These are phyloP conservation scores for Fusarium sp. DNA, from an alignment of 2,329 filamentous ascomycete species.

Conservation along the genomic window DNA sequence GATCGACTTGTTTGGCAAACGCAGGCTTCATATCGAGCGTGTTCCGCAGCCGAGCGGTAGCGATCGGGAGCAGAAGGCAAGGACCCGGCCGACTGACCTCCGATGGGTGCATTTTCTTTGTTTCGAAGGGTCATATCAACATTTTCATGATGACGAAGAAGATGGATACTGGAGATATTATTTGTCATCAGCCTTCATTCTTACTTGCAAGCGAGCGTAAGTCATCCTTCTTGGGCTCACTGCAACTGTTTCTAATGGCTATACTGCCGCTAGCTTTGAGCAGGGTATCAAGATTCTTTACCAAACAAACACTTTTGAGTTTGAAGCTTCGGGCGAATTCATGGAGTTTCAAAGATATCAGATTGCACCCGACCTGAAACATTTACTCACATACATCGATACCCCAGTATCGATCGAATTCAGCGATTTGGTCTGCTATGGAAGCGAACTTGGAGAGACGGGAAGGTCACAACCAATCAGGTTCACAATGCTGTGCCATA, in stretches of 20 bases:
- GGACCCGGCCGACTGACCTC: too few relatives aligned
- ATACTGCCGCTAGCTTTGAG: not conserved
- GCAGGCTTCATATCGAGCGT: not conserved
- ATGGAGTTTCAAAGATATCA: not conserved
- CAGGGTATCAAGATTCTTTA: not conserved
- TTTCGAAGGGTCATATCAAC: too few relatives aligned
- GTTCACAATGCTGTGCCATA: not conserved
- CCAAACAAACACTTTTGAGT: not conserved
- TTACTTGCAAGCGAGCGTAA: conserved; percentile 16
- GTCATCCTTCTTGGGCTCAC: not conserved
- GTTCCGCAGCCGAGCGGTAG: not conserved
- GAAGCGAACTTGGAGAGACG: not conserved
- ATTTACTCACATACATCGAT: not conserved
- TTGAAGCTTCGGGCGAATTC: not conserved
- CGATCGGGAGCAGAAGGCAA: not conserved
- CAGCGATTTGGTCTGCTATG: not conserved
- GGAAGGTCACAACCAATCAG: not conserved
- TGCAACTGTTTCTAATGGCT: not conserved
- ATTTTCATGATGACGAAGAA: not conserved
- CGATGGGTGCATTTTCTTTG: not conserved
- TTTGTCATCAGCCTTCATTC: not conserved
- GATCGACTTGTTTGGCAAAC: not conserved
- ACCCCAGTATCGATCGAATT: not conserved
- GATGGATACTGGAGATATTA: not conserved
- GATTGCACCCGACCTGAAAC: not conserved